phyloP scores from a whole-genome alignment of 108 stramenopile species.

The Nitzschia palea region DNA sequence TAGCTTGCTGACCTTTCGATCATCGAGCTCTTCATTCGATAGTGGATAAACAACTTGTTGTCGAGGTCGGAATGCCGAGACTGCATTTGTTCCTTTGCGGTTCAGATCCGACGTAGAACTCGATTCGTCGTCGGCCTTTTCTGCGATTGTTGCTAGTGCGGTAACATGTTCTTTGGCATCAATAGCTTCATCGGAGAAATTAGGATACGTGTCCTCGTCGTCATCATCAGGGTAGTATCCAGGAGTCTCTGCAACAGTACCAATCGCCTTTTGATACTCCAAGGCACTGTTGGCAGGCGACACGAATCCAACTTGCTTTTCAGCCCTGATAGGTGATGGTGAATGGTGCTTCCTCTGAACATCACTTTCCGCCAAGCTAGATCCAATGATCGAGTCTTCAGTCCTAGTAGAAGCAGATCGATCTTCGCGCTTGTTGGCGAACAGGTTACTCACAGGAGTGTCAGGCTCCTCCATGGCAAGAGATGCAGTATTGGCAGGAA shows the following conservation, averaged over 20 bases:
- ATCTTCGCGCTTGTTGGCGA: not conserved
- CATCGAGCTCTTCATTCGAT: not conserved
- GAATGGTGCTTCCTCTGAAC: not conserved
- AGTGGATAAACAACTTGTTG: not conserved
- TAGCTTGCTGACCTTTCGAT: slow-evolving; percentile 36
- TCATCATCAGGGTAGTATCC: slow-evolving; percentile 11
- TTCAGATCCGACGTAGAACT: slow-evolving; percentile 3
- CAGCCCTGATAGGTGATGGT: not conserved
- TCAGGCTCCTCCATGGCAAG: slow-evolving; percentile 14
- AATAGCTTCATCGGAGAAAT: not conserved
- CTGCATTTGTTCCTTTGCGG: not conserved
- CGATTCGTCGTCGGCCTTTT: slow-evolving; percentile 16
- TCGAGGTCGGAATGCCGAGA: slow-evolving; percentile 14
- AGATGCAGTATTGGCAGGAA: slow-evolving; percentile 4
- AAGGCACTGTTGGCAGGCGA: slow-evolving; percentile 5
- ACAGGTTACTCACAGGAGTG: slow-evolving; percentile 23
- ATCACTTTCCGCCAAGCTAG: not conserved
- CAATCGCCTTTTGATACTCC: slow-evolving; percentile 15
- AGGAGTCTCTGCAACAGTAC: slow-evolving; percentile 11
- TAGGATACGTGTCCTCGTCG: not conserved
- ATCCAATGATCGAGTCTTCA: not conserved
- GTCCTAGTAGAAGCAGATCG: not conserved
- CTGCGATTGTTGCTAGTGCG: not conserved
- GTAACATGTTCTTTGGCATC: not conserved
- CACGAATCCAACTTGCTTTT: not conserved